These are phyloP conservation scores for Aureobasidium sp. DNA, from an alignment of 2,329 filamentous ascomycete species.

Conservation along the genomic window DNA sequence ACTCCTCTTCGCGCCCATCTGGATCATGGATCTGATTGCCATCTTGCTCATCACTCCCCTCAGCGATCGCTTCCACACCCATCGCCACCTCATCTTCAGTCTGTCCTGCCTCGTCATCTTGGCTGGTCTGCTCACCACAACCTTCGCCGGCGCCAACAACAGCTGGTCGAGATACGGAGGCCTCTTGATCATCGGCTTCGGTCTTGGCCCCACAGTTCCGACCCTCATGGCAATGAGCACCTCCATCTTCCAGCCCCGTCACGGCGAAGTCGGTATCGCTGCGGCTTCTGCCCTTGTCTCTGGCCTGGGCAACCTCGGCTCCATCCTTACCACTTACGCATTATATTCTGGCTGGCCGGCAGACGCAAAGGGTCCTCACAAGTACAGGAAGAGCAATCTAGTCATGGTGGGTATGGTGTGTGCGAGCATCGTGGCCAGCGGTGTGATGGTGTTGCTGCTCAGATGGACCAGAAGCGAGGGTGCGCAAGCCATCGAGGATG, in stretches of 20 bases:
- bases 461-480: slow-evolving; percentile 23
- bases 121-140: slow-evolving; percentile 67
- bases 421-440: slow-evolving; percentile 64
- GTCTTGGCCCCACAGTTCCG: slow-evolving; percentile 80
- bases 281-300: slow-evolving; percentile 79
- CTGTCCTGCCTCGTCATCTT: slow-evolving; percentile 71
- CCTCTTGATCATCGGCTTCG: slow-evolving; percentile 82
- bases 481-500: slow-evolving; percentile 23
- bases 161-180: slow-evolving; percentile 82
- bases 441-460: slow-evolving; percentile 59
- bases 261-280: slow-evolving; percentile 84
- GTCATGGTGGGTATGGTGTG: slow-evolving; percentile 81
- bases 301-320: slow-evolving; percentile 77
- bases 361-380: slow-evolving; percentile 54
- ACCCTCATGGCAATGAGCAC: slow-evolving; percentile 93
- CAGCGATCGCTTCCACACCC: slow-evolving; percentile 75
- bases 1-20: slow-evolving; percentile 81
- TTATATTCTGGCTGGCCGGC: slow-evolving; percentile 79
- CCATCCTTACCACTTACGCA: slow-evolving; percentile 80
- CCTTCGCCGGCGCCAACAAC: slow-evolving; percentile 57
- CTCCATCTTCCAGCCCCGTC: slow-evolving; percentile 80
- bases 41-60: slow-evolving; percentile 79
- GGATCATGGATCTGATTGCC: slow-evolving; percentile 74
- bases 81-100: slow-evolving; percentile 74
- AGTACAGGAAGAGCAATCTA: slow-evolving; percentile 75